Base-by-base conservation (phyloP, 2,329 filamentous ascomycete species). In the Fusarium beomiforme region DNA sequence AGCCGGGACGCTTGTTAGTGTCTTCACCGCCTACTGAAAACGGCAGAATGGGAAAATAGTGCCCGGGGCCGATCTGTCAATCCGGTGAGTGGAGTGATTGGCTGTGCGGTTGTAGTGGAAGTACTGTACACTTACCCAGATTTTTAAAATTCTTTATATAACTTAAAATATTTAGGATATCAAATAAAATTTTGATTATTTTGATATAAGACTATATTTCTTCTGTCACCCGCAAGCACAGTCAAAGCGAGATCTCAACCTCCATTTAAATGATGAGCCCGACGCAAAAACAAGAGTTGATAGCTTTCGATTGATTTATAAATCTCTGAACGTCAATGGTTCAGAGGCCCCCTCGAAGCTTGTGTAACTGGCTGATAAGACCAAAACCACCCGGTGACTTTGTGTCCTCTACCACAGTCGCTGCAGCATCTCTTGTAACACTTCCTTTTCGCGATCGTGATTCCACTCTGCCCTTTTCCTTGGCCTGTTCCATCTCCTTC, bases 281-380 rank as follows among this genome's bases (percentile, higher is more conserved):
- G 51, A 33, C 31, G 37, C 4, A 26, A 19, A 43, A 31, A 36
- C 14, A 42, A 41, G 21, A 34, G 11, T 13, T 16, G 5, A 39
- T 29, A 16, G 36, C 19, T 24, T 33, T 29, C 13, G n/a, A 23
- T 56, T 31, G 24, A 49, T 34, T 47, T n/a, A 16, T 36, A 6
- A 26, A 6, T 13, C 8, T 62, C 26, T 49, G n/a, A n/a, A 37
- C 39, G 16, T n/a, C 6, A 34, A 34, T 43, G 8, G 46, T 31
- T 80, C 76, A 87, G 58, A 89, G 74, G 2, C 87, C 88, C 42
- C 83, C 85, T 55, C 88, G 83, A 63, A 90, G 82, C 79, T 88
- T 89, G 78, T 90, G 88, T 64, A 90, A 79, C 78, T 90, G 89
- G 78, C 85, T 90, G 72, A 91, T 89, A 57, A 91, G 80, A 8